Base-by-base conservation (phyloP, 805 yeast species). In the Starmerella geochares region DNA sequence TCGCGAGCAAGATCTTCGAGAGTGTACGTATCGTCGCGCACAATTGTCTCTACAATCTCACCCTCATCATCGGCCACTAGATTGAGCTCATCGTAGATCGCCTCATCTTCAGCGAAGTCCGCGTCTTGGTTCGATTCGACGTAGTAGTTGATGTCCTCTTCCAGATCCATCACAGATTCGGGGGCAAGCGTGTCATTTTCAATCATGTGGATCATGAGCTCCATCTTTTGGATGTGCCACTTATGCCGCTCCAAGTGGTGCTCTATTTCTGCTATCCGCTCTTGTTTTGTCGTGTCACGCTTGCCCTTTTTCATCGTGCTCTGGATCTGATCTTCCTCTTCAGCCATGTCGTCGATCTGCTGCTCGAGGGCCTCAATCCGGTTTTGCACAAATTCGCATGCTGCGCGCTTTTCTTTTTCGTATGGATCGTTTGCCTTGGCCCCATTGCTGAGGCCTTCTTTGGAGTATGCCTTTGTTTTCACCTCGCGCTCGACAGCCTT, bases 61-160 rank as follows among this genome's bases (percentile, higher is more conserved):
- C 72, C 73, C 49, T 72, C 76, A 31, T 74, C 77, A 23, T 74
- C 76, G 31, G 74, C 76, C 40, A 77, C 79, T 39, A 87, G 75
- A 39, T 81, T 87, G 58, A 92, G 74, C 52, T 80, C 86, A 58
- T 92, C 96, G 66, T 90, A 92, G 53, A 90, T 77, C 13, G 86
- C 87, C 59, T 88, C 96, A 65, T 90, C 95, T 62, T 87, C 96
- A 29, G 88, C 82, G 65, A 87, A 90, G 60, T 88, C 95, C 4
- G 80, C 88, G 49, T 87, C 96, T 65, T 83, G 92, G 62, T 90
- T 90, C 55, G 86, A 83, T 58, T 92, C 97, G 27, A 92, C 92
- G 65, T 86, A 88, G 68, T 92, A 90, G 58, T 78, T 84, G 64
- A 90, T 83, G 65, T 90, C 97, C 47, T 90, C 97, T 62, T 81